Evolutionary conservation across 2,329 filamentous ascomycete species (phyloP).

Genomic region (Stachybotrys chartarum): DNA sequence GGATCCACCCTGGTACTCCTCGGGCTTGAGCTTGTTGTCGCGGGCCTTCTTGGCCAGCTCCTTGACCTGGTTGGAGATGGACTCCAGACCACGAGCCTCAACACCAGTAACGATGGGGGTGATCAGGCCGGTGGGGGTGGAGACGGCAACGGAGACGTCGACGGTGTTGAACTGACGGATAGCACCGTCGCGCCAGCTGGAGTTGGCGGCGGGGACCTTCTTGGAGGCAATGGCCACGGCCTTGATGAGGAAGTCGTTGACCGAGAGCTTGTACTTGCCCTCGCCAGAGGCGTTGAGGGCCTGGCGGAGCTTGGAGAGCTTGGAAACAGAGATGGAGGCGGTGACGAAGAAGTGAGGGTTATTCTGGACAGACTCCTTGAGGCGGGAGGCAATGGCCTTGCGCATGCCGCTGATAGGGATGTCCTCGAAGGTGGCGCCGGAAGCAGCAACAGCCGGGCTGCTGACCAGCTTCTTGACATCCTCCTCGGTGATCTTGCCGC

Average conservation of each 20-base stretch:
- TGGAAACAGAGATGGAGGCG: slow-evolving; percentile 81
- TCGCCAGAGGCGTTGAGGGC: slow-evolving; percentile 84
- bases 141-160: slow-evolving; percentile 92
- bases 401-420: slow-evolving; percentile 85
- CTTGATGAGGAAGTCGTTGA: slow-evolving; percentile 99
- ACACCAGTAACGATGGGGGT: slow-evolving; percentile 94
- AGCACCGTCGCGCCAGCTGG: slow-evolving; percentile 82
- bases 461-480: slow-evolving; percentile 85
- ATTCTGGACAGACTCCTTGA: slow-evolving; percentile 79
- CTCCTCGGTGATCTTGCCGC: slow-evolving; percentile 81
- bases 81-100: slow-evolving; percentile 76
- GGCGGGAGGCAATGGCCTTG: slow-evolving; percentile 91
- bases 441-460: slow-evolving; percentile 43
- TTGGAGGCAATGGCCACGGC: slow-evolving; percentile 79
- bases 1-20: slow-evolving; percentile 98
- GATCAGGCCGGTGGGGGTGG: slow-evolving; percentile 89
- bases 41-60: slow-evolving; percentile 93
- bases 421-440: slow-evolving; percentile 71
- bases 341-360: slow-evolving; percentile 99
- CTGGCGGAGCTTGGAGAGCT: slow-evolving; percentile 92
- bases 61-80: slow-evolving; percentile 86
- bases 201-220: slow-evolving; percentile 95
- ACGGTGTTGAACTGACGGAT: slow-evolving; percentile 92
- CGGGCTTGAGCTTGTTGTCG: slow-evolving; percentile 97
- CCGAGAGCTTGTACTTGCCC: slow-evolving; percentile 97